These are phyloP conservation scores for Citropsis articulata DNA, from an alignment of 345 rosid species.

Conservation along the genomic window DNA sequence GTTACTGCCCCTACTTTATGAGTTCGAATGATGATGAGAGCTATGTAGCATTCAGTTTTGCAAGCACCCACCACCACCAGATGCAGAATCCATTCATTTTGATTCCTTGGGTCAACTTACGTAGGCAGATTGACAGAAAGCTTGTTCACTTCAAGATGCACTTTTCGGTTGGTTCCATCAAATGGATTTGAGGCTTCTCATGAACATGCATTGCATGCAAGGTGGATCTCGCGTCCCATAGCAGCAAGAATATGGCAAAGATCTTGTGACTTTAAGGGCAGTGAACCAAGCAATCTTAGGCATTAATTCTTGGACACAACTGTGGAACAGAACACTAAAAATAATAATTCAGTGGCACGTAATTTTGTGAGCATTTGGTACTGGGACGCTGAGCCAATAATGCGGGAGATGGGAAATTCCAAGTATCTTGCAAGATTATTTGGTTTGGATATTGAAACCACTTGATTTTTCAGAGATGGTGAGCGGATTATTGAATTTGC, in stretches of 20 bases:
- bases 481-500: constrained; percentile 22
- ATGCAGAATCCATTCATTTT: constrained; percentile 9
- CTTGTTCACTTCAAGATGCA: neutral
- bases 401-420: constrained; percentile 1
- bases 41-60: neutral
- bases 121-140: neutral
- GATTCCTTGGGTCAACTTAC: neutral
- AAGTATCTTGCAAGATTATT: neutral
- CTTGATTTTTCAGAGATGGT: constrained; percentile 4
- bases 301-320: neutral
- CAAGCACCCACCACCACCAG: constrained; percentile 1
- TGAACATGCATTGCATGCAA: neutral
- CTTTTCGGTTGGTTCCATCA: constrained; percentile 1
- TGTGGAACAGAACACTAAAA: neutral
- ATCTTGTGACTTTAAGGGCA: neutral
- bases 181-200: neutral
- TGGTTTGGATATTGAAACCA: constrained; percentile 21
- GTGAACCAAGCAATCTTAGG: neutral
- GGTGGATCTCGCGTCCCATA: neutral
- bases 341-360: neutral
- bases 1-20: neutral
- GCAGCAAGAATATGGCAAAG: neutral
- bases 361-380: constrained; percentile 9
- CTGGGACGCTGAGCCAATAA: constrained; percentile 8
- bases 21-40: neutral